These are phyloP conservation scores for Glycine tomentella DNA, from an alignment of 306 rosid species.

Conservation along the genomic window DNA sequence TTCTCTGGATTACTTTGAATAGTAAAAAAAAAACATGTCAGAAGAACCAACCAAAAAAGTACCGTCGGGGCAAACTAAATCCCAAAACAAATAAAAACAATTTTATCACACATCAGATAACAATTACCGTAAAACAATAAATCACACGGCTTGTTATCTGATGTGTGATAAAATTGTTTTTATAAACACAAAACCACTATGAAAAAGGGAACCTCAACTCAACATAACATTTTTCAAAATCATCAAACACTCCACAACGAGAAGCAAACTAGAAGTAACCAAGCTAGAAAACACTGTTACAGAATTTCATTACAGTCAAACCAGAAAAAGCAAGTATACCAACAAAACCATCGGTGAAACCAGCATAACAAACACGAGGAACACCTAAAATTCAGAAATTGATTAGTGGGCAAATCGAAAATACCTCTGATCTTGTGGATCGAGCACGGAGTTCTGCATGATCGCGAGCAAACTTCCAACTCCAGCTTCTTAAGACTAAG, in stretches of 20 bases:
- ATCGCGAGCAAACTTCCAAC: slow-evolving; percentile 12
- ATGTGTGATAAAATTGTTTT: background rate
- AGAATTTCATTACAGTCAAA: background rate
- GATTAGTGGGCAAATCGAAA: slow-evolving; percentile 23
- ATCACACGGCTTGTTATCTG: slow-evolving; percentile 7
- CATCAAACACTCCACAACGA: background rate
- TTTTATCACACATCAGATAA: background rate
- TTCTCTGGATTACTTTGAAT: background rate
- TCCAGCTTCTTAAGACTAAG: slow-evolving; percentile 45
- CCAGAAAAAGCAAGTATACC: background rate
- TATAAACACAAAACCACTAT: slow-evolving; percentile 25
- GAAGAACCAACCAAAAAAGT: slow-evolving; percentile 28
- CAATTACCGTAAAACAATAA: slow-evolving; percentile 28
- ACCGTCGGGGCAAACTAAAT: slow-evolving; percentile 12
- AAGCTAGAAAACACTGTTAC: slow-evolving; percentile 23
- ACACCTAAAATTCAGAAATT: slow-evolving; percentile 25
- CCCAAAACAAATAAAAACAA: slow-evolving; percentile 8
- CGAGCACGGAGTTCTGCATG: slow-evolving; percentile 65
- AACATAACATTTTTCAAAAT: background rate
- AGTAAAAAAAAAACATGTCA: background rate
- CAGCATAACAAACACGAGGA: slow-evolving; percentile 6
- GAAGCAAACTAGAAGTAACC: slow-evolving; percentile 19
- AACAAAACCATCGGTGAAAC: background rate
- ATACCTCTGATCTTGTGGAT: slow-evolving; percentile 77
- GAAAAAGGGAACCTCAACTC: background rate